These are phyloP conservation scores for Leccinum solheimii DNA, from an alignment of 1,284 basidiomycete genomes.

Conservation along the genomic window DNA sequence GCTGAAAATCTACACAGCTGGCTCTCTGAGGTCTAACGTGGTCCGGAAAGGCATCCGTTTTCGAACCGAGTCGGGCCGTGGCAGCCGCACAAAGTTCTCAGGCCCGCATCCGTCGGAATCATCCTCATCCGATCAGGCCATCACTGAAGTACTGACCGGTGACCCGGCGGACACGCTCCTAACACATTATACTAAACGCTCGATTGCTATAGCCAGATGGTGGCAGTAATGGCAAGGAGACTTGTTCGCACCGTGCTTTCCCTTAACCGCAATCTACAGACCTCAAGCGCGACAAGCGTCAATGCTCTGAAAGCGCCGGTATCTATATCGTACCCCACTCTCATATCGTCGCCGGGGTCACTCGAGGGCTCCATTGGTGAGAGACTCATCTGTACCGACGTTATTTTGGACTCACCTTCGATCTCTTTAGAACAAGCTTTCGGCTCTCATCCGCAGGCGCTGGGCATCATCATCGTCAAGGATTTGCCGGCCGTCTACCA, in stretches of 20 bases:
- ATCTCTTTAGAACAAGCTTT: slow-evolving; percentile 66
- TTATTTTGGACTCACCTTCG: background rate
- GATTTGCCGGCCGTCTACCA: slow-evolving; percentile 74
- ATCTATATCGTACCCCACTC: slow-evolving; percentile 66
- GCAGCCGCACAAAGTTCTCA: background rate
- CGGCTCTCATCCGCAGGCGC: slow-evolving; percentile 69
- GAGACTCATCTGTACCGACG: slow-evolving; percentile 15
- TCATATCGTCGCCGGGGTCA: slow-evolving; percentile 59
- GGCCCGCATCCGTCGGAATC: too few species aligned
- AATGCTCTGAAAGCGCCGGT: slow-evolving; percentile 52
- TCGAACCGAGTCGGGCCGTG: background rate
- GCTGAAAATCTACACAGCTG: too few species aligned
- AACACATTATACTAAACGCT: background rate
- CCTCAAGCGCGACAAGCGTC: too few species aligned
- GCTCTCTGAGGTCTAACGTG: too few species aligned
- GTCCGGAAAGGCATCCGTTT: background rate
- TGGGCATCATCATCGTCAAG: slow-evolving; percentile 80
- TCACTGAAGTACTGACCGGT: too few species aligned
- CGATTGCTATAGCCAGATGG: too few species aligned
- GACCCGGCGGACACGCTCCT: background rate
- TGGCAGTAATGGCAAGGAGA: too few species aligned
- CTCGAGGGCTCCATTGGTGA: slow-evolving; percentile 64
- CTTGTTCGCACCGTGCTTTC: too few species aligned
- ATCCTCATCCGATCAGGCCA: too few species aligned
- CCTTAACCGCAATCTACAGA: too few species aligned